Conservation (phyloP, 2,329 filamentous ascomycete species). For the Aureobasidium pullulans region DNA sequence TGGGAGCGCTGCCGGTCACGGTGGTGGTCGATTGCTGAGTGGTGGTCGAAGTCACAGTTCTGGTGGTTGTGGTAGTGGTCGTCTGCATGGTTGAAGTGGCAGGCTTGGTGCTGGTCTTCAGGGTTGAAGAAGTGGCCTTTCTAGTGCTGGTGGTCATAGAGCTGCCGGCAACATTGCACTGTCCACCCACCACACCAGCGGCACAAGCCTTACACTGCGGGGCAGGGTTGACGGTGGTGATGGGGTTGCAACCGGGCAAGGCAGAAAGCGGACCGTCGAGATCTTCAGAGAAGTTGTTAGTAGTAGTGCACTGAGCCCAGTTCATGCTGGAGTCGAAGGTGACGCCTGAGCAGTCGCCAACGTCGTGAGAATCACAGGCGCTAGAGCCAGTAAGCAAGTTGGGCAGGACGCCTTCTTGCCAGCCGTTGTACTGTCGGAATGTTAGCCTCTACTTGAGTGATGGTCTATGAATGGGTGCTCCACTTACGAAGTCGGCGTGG, state of each 20-base stretch:
- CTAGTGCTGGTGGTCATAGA: not conserved
- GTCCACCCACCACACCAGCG: conserved; percentile 6
- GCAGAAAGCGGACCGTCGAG: conserved; percentile 38
- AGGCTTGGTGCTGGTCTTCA: not conserved
- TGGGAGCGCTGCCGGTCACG: not conserved
- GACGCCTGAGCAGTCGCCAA: conserved; percentile 56
- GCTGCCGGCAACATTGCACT: not conserved
- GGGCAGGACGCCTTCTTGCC: conserved; percentile 36
- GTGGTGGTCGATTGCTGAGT: not conserved
- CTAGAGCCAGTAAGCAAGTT: conserved; percentile 44
- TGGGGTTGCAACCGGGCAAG: conserved; percentile 51
- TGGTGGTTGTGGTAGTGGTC: not conserved
- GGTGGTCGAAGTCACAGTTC: not conserved
- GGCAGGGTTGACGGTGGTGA: conserved; percentile 36
- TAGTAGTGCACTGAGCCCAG: conserved; percentile 12
- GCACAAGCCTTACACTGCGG: conserved; percentile 15
- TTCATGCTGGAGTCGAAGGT: conserved; percentile 28
- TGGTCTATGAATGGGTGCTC: too few relatives aligned
- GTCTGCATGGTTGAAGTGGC: not conserved
- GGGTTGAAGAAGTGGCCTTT: not conserved
- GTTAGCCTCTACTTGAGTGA: not conserved
- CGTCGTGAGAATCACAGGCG: conserved; percentile 54
- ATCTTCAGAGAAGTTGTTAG: conserved; percentile 27
- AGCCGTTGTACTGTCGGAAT: conserved; percentile 32
- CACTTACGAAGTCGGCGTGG: conserved; percentile 40